Evolutionary conservation across 148 eudicot genomes (phyloP), one percentile per base, ranked within the genome.

Genomic region (Cornus florida): DNA sequence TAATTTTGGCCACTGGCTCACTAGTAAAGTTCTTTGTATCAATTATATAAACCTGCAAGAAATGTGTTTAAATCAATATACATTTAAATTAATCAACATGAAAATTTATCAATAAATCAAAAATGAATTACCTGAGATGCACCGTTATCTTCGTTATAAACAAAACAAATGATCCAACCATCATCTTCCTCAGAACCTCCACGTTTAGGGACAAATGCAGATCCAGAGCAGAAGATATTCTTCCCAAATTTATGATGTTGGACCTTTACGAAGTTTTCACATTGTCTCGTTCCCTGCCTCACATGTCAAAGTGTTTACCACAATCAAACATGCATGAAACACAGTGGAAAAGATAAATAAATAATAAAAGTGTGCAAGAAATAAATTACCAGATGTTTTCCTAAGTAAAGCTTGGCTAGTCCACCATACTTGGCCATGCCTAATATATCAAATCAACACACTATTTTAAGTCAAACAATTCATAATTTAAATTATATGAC

Each of bases 131-230:
- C 89, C 33, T 82, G 83, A 71, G 89, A 87, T 70, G 39, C 35
- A 48, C 84, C 62, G 13, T 62, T 74, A 6, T 68, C 31, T 75
- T 87, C 87, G 24, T 84, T 73, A n/a, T 87, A 87, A 4, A 75
- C 81, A 57, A 69, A 79, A 39, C 83, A 39, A 35, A 87, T 71
- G 4, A 87, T 72, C 89, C 89, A 87, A 64, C 87, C 89, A 77
- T 82, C 89, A 60, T 84, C 89, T 77, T 84, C 89, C 23, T 81
- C 81, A 6, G 19, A 8, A 28, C 81, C 81, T 31, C 69, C 83
- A 14, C 39, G 20, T 74, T 81, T 83, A 16, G 85, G 67, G 22
- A 84, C 81, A 79, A 83, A 86, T 1, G 85, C 77, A 24, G 89
- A 76, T 16, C 86, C 86, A 17, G 84, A 33, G 72, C 89, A 86